A percentile compares a stretch with the other conserved stretches of the same genome.
These are phyloP conservation scores for Colletotrichum tropicale DNA, from an alignment of 2,329 filamentous ascomycete species.

Conservation along the genomic window DNA sequence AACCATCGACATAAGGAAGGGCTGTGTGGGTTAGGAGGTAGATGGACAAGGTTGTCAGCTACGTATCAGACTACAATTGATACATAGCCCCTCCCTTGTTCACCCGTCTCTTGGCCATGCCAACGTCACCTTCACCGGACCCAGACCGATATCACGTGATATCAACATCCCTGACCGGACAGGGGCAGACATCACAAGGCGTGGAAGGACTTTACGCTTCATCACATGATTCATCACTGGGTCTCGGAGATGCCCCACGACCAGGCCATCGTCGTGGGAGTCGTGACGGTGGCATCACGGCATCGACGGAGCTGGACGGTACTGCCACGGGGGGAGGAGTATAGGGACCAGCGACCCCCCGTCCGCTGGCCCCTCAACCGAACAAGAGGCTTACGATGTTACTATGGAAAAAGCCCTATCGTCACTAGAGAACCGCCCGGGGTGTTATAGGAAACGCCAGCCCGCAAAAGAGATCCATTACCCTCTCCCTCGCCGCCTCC, in stretches of 20 bases:
- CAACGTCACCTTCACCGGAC: background rate
- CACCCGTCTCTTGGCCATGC: background rate
- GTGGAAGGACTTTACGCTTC: background rate
- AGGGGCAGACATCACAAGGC: background rate
- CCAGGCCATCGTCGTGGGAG: background rate
- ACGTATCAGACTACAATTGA: background rate
- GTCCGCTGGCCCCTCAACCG: background rate
- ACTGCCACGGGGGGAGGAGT: background rate
- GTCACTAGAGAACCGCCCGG: conserved; percentile 6
- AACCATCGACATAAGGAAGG: background rate
- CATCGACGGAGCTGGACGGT: background rate
- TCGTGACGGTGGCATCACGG: background rate
- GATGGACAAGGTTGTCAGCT: background rate
- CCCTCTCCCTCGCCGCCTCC: conserved; percentile 3
- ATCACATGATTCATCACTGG: conserved; percentile 19
- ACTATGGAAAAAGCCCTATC: background rate
- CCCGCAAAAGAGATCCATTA: background rate
- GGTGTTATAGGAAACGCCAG: background rate
- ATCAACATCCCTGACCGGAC: background rate
- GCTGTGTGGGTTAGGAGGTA: background rate
- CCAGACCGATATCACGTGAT: conserved; percentile 8
- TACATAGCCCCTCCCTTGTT: background rate
- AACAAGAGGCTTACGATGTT: conserved; percentile 1
- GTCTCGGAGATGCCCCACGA: background rate
- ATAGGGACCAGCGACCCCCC: background rate